These are phyloP conservation scores for Setaria viridis DNA, from an alignment of 202 grass and related monocot genomes.

Conservation along the genomic window DNA sequence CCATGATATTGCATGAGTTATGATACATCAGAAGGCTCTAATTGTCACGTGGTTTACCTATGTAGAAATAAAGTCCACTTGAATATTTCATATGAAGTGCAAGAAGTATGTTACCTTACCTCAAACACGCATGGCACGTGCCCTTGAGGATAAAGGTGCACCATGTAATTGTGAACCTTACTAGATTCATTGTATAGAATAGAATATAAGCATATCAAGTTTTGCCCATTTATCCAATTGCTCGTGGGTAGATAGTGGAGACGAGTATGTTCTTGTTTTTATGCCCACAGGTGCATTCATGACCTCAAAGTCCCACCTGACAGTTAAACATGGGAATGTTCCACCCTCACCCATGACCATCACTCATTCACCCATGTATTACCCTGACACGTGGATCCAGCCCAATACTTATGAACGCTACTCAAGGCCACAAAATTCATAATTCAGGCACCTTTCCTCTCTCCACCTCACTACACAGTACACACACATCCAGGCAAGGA, in stretches of 20 bases:
- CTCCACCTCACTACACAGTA: background rate
- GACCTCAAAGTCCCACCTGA: background rate
- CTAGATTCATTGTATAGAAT: slow-evolving; percentile 8
- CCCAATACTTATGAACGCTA: background rate
- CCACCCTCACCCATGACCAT: no score
- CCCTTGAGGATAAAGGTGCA: background rate
- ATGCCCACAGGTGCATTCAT: background rate
- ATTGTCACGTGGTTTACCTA: background rate
- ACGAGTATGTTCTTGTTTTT: background rate
- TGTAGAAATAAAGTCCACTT: background rate
- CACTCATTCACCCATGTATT: background rate
- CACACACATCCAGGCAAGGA: slow-evolving; percentile 10
- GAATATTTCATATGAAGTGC: background rate
- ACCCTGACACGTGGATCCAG: background rate
- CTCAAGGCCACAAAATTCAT: background rate
- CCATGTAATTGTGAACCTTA: slow-evolving; percentile 5
- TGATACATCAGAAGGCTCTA: slow-evolving; percentile 24
- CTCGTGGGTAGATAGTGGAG: no score
- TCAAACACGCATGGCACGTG: background rate
- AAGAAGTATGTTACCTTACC: slow-evolving; percentile 9
- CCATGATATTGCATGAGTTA: slow-evolving; percentile 1
- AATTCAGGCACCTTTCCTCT: background rate
- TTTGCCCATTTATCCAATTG: background rate
- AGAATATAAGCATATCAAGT: background rate
- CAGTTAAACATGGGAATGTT: background rate